These are phyloP conservation scores for Lepidium aucheri DNA, from an alignment of 345 rosid genomes.

Conservation along the genomic window DNA sequence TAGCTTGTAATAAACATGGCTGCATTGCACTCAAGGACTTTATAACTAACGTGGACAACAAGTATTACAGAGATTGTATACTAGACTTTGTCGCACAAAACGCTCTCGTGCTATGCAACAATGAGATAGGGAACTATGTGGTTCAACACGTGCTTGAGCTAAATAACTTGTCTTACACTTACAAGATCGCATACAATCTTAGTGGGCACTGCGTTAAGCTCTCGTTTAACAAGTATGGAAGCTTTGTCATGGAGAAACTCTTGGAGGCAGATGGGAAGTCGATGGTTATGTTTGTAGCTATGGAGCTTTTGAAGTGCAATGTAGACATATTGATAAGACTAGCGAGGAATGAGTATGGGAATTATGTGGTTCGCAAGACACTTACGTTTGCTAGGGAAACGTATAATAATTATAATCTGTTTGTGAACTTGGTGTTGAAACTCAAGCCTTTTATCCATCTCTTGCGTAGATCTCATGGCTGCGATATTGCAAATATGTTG, in stretches of 20 bases:
- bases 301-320: background rate
- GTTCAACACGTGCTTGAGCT: constrained; percentile 1
- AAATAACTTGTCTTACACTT: background rate
- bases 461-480: background rate
- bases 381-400: background rate
- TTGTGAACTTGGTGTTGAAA: background rate
- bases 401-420: background rate
- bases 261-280: background rate
- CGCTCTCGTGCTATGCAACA: background rate
- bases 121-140: constrained; percentile 2
- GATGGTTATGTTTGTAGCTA: background rate
- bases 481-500: background rate
- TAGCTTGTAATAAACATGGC: background rate
- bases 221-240: background rate
- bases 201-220: background rate
- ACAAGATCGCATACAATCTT: background rate
- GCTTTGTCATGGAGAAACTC: background rate
- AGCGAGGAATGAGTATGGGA: background rate
- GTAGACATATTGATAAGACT: background rate
- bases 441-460: background rate
- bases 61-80: background rate
- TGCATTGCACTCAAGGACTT: background rate
- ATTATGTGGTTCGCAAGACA: background rate
- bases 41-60: background rate
- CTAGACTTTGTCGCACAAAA: background rate